Conservation (phyloP, 352 stramenopile genomes). For the Phytophthora pseudosyringae region DNA sequence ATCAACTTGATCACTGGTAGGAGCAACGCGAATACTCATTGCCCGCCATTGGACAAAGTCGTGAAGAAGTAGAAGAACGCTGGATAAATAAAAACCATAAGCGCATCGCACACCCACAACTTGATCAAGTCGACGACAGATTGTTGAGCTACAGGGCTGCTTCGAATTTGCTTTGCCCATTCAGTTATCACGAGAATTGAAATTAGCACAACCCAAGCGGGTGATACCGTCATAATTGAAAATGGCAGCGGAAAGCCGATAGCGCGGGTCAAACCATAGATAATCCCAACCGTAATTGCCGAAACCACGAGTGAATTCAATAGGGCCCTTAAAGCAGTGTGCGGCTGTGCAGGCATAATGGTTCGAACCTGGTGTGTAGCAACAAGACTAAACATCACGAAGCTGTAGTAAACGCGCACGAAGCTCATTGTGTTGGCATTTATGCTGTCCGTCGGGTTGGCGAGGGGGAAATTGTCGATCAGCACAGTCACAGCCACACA, state of each 20-base stretch:
- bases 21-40: slow-evolving; percentile 28
- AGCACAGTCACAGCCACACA: slow-evolving; percentile 14
- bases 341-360: not conserved
- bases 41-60: slow-evolving; percentile 1
- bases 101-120: slow-evolving; percentile 6
- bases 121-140: slow-evolving; percentile 9
- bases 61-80: slow-evolving; percentile 32
- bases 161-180: slow-evolving; percentile 1
- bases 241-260: slow-evolving; percentile 27
- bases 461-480: slow-evolving; percentile 15
- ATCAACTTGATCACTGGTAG: slow-evolving; percentile 35
- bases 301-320: slow-evolving; percentile 9
- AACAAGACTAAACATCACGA: slow-evolving; percentile 22
- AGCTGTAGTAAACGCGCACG: slow-evolving; percentile 18
- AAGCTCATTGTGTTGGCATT: slow-evolving; percentile 9
- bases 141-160: not conserved
- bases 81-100: slow-evolving; percentile 24
- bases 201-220: slow-evolving; percentile 16
- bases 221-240: slow-evolving; percentile 21
- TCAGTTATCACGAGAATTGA: not conserved
- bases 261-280: slow-evolving; percentile 1
- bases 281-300: not conserved
- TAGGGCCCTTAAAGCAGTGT: not conserved
- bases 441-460: slow-evolving; percentile 1
- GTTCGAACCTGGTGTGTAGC: slow-evolving; percentile 20